Conservation (phyloP, 2,329 filamentous ascomycete species). For the Pseudocercospora cruenta region DNA sequence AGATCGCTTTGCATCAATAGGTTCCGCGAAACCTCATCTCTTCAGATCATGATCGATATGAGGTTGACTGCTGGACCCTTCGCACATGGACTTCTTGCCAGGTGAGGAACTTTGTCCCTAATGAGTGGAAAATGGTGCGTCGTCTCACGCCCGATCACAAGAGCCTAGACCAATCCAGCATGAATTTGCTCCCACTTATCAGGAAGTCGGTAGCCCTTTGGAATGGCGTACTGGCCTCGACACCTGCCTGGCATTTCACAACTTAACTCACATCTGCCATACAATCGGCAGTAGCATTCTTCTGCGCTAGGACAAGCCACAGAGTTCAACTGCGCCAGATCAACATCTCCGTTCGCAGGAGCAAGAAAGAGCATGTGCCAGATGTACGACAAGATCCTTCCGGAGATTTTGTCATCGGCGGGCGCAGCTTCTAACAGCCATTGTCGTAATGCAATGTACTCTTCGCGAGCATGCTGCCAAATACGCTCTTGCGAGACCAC, state of each 20-base stretch:
- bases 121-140: too few species aligned
- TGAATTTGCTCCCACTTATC: constrained; percentile 12
- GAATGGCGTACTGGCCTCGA: constrained; percentile 46
- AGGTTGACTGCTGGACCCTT: too few species aligned
- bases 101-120: too few species aligned
- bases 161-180: neutral
- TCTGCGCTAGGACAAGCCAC: constrained; percentile 43
- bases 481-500: constrained; percentile 55
- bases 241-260: constrained; percentile 41
- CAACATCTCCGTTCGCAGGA: constrained; percentile 29
- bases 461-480: constrained; percentile 53
- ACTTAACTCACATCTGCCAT: constrained; percentile 43
- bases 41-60: too few species aligned
- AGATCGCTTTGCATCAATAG: too few species aligned
- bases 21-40: too few species aligned
- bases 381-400: constrained; percentile 53
- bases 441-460: constrained; percentile 56
- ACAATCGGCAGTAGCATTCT: constrained; percentile 52
- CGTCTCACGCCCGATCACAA: too few species aligned
- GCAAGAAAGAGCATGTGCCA: constrained; percentile 55
- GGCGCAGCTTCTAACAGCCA: constrained; percentile 56
- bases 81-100: too few species aligned
- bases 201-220: constrained; percentile 43
- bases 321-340: constrained; percentile 45
- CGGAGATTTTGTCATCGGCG: constrained; percentile 44